Evolutionary conservation across 2,329 filamentous ascomycete genomes (phyloP).

Genomic region (Pleoardoris graminearum): DNA sequence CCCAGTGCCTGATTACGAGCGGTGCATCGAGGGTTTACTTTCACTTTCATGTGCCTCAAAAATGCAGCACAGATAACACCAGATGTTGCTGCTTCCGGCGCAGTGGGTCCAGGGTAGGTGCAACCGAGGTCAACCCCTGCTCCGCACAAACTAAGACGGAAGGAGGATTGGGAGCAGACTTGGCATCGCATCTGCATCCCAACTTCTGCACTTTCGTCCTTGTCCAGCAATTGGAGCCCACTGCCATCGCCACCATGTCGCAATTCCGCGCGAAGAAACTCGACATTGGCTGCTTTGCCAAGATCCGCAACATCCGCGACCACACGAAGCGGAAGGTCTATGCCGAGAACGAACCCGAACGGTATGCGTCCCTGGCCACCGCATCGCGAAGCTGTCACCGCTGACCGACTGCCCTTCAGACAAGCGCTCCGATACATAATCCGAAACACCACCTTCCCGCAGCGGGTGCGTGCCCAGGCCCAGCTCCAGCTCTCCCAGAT

Average conservation of each 20-base stretch:
- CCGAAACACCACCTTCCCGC: conserved; percentile 84
- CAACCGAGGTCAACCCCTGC: conserved; percentile 1
- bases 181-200: conserved; percentile 15
- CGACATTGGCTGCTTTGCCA: conserved; percentile 85
- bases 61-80: no score
- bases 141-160: conserved; percentile 5
- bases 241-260: conserved; percentile 47
- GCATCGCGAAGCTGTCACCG: neutral
- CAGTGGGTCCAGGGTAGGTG: neutral
- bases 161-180: conserved; percentile 12
- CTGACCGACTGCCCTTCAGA: conserved; percentile 52
- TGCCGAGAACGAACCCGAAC: conserved; percentile 81
- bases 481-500: conserved; percentile 92
- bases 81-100: neutral
- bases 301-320: conserved; percentile 85
- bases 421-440: conserved; percentile 84
- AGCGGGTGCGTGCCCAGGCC: conserved; percentile 82
- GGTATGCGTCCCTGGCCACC: conserved; percentile 58
- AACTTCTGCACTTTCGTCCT: conserved; percentile 12
- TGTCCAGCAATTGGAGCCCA: conserved; percentile 14
- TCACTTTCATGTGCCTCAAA: no score
- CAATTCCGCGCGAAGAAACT: conserved; percentile 90
- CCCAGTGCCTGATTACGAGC: no score
- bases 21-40: no score
- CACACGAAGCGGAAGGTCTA: conserved; percentile 96